Conservation (phyloP, 2,329 filamentous ascomycete genomes). For the Talaromyces pinophilus region DNA sequence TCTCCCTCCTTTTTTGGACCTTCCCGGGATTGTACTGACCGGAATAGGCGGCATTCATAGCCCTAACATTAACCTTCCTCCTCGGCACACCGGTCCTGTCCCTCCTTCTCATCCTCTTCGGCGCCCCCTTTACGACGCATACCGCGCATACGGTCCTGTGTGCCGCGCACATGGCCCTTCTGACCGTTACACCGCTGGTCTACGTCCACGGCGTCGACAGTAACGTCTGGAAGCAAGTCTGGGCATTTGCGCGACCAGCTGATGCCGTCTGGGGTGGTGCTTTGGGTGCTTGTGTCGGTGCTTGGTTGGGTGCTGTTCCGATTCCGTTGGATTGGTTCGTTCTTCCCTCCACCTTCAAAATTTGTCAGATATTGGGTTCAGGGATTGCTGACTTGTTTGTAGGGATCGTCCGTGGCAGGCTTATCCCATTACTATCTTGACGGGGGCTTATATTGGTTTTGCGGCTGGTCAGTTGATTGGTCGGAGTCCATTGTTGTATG, state of each 20-base stretch:
- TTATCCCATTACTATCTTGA: constrained; percentile 90
- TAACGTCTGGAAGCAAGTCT: constrained; percentile 67
- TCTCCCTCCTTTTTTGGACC: no score
- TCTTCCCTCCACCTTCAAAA: no score
- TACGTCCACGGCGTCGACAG: constrained; percentile 81
- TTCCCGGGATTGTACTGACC: neutral
- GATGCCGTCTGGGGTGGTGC: constrained; percentile 84
- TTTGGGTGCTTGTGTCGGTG: constrained; percentile 75
- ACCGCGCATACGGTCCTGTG: constrained; percentile 74
- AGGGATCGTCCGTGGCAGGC: constrained; percentile 97
- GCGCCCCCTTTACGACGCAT: constrained; percentile 84
- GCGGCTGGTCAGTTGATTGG: constrained; percentile 56
- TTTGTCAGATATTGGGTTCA: no score
- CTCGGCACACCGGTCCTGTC: constrained; percentile 60
- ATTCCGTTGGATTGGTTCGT: constrained; percentile 85
- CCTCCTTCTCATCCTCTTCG: constrained; percentile 77
- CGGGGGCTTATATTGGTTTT: constrained; percentile 79
- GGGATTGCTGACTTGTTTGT: constrained; percentile 17
- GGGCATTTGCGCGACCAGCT: constrained; percentile 69
- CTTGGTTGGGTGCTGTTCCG: constrained; percentile 90
- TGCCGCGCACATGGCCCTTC: constrained; percentile 76
- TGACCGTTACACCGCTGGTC: constrained; percentile 76
- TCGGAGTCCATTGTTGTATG: constrained; percentile 31
- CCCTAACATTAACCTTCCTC: constrained; percentile 57
- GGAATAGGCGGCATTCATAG: constrained; percentile 67